These are phyloP conservation scores for Cordyceps tenuipes DNA, from an alignment of 2,329 filamentous ascomycete genomes.

Conservation along the genomic window DNA sequence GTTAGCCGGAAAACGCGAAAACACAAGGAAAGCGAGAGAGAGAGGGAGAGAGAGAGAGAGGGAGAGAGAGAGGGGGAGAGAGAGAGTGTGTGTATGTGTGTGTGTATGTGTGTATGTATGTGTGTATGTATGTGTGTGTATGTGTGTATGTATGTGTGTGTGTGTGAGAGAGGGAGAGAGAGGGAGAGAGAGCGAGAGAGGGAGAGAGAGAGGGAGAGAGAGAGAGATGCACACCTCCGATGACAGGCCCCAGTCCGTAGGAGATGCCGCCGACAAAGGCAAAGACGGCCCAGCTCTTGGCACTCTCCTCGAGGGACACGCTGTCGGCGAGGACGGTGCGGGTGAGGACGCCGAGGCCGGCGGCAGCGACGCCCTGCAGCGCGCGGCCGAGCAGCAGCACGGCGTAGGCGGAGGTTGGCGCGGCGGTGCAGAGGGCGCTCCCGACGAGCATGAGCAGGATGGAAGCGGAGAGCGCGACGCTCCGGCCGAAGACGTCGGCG, in stretches of 20 bases:
- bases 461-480: conserved; percentile 47
- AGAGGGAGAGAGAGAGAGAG: too few relatives aligned
- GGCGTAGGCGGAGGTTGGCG: conserved; percentile 44
- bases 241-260: conserved; percentile 52
- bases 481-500: conserved; percentile 56
- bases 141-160: too few relatives aligned
- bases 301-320: conserved; percentile 52
- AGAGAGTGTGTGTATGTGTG: too few relatives aligned
- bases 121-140: too few relatives aligned
- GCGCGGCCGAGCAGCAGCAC: conserved; percentile 55
- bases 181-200: too few relatives aligned
- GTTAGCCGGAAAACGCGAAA: background rate
- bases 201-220: too few relatives aligned
- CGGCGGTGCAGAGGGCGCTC: conserved; percentile 51
- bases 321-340: conserved; percentile 57
- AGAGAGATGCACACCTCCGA: conserved; percentile 44
- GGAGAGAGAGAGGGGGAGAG: too few relatives aligned
- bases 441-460: conserved; percentile 51
- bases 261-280: conserved; percentile 50
- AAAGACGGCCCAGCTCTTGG: conserved; percentile 55
- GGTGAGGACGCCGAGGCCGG: conserved; percentile 52
- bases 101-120: too few relatives aligned
- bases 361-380: conserved; percentile 53
- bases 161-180: too few relatives aligned
- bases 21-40: too few relatives aligned